Conservation (phyloP, 2,329 filamentous ascomycete species). For the Balansia obtecta region DNA sequence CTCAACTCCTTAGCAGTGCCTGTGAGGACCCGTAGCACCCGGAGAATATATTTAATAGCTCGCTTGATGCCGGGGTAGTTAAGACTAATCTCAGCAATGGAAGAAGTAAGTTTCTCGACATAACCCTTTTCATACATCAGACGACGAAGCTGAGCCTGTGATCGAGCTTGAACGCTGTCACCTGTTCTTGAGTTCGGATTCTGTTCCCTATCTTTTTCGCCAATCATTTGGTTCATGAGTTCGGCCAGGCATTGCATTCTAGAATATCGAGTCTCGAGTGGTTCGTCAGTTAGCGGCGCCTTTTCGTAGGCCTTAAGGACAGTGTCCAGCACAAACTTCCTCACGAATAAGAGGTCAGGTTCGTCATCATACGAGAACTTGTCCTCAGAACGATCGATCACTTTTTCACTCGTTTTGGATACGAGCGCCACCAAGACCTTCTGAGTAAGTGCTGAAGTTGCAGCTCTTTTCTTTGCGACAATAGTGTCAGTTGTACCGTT, state of each 20-base stretch:
- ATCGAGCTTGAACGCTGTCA: constrained; percentile 33
- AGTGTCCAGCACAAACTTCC: constrained; percentile 90
- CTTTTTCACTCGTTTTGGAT: constrained; percentile 71
- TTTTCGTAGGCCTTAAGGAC: constrained; percentile 86
- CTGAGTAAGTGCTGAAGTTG: constrained; percentile 77
- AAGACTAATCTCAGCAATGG: constrained; percentile 89
- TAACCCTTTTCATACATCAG: constrained; percentile 99
- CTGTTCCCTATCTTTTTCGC: constrained; percentile 57
- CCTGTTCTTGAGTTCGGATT: constrained; percentile 28
- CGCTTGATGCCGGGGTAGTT: constrained; percentile 89
- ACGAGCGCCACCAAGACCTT: constrained; percentile 79
- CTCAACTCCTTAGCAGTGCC: constrained; percentile 79
- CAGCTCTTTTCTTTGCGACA: constrained; percentile 67
- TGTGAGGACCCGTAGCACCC: constrained; percentile 77
- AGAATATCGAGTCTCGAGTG: constrained; percentile 75
- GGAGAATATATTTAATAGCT: constrained; percentile 90
- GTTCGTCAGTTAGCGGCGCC: constrained; percentile 64
- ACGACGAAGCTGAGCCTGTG: constrained; percentile 74
- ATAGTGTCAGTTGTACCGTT: constrained; percentile 62
- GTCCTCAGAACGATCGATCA: constrained; percentile 42
- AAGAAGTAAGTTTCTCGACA: constrained; percentile 74
- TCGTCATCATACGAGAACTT: constrained; percentile 63
- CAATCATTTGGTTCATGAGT: constrained; percentile 85
- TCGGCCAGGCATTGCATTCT: constrained; percentile 80
- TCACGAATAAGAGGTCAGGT: constrained; percentile 76